Percentiles rank a stretch among this genome's conserved stretches.
These are phyloP conservation scores for Candida chauliodis DNA, from an alignment of 805 yeast genomes.

Conservation along the genomic window DNA sequence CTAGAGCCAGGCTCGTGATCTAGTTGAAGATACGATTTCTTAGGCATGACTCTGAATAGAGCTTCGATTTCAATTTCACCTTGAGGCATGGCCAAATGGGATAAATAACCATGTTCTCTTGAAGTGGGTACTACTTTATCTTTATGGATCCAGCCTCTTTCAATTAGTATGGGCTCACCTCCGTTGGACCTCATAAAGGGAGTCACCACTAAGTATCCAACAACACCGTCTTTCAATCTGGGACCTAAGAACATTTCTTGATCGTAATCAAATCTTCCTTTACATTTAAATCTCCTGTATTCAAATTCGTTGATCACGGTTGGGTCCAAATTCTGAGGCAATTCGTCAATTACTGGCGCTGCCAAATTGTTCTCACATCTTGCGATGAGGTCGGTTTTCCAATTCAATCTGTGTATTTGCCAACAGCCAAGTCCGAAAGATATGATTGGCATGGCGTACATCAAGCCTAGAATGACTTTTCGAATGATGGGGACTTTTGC, in stretches of 20 bases:
- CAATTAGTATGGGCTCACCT: conserved; percentile 74
- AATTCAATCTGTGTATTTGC: conserved; percentile 81
- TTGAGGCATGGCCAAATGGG: conserved; percentile 68
- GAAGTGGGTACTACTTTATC: conserved; percentile 54
- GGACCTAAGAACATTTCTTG: conserved; percentile 94
- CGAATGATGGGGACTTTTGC: conserved; percentile 33
- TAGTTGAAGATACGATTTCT: conserved; percentile 62
- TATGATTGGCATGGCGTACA: conserved; percentile 77
- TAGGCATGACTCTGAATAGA: conserved; percentile 64
- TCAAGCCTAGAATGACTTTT: conserved; percentile 41
- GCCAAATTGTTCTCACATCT: conserved; percentile 79
- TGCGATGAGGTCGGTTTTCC: conserved; percentile 86
- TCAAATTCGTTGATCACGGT: conserved; percentile 71
- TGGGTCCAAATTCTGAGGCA: conserved; percentile 67
- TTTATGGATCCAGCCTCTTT: conserved; percentile 89
- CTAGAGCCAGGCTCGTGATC: conserved; percentile 64
- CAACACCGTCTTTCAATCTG: conserved; percentile 57
- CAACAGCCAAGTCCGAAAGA: conserved; percentile 87
- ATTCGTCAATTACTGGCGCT: conserved; percentile 57
- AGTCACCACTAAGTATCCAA: conserved; percentile 77
- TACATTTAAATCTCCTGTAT: conserved; percentile 71
- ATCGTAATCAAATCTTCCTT: conserved; percentile 77
- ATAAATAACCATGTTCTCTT: conserved; percentile 48
- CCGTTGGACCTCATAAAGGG: conserved; percentile 77
- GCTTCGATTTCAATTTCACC: conserved; percentile 73